Evolutionary conservation across 345 rosid species (phyloP).

Genomic region (Jatropha curcas): DNA sequence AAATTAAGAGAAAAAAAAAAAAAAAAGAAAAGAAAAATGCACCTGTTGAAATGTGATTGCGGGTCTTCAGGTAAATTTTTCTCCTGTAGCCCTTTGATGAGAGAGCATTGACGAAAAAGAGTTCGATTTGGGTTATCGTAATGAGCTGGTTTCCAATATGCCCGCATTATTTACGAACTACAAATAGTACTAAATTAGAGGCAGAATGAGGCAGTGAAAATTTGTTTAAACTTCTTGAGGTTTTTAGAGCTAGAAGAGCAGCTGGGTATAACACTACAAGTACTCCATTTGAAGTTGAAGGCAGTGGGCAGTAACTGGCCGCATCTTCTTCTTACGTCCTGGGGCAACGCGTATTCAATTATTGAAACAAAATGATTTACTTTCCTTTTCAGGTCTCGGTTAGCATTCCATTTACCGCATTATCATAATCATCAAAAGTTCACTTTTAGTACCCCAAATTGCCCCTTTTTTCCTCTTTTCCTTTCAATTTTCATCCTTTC

Average conservation of each 20-base stretch:
- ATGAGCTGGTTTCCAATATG: neutral
- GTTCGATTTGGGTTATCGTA: neutral
- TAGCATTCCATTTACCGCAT: too few species aligned
- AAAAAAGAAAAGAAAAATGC: neutral
- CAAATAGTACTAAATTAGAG: neutral
- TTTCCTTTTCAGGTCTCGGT: neutral
- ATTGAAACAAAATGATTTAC: neutral
- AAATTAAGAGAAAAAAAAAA: neutral
- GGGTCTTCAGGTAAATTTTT: neutral
- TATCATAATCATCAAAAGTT: too few species aligned
- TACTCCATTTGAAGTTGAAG: neutral
- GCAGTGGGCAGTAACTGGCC: neutral
- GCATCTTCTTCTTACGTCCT: too few species aligned
- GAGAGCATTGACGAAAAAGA: neutral
- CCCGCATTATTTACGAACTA: neutral
- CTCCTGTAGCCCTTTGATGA: constrained; percentile 2
- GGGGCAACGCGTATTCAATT: too few species aligned
- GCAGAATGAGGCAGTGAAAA: neutral
- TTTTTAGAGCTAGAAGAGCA: neutral
- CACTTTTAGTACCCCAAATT: too few species aligned
- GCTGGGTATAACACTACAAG: neutral
- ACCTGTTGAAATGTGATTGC: neutral
- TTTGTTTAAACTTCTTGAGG: neutral
- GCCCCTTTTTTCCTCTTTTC: too few species aligned
- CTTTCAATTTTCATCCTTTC: too few species aligned